phyloP scores from a whole-genome alignment of 2,329 filamentous ascomycete species.

The Periconia sp. region DNA sequence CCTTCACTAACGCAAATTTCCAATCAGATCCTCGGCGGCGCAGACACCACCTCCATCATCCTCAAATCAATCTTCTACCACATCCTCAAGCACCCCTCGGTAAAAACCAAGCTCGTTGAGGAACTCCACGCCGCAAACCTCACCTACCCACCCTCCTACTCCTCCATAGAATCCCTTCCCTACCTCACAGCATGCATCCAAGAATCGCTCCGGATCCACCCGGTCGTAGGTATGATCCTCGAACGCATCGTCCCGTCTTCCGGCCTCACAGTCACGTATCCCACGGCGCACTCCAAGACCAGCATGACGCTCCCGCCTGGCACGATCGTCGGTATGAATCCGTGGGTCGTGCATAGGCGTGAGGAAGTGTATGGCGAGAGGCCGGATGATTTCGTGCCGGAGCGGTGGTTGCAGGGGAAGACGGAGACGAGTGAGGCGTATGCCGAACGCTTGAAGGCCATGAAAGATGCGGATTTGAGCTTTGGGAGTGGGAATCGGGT shows the following conservation, averaged over 20 bases:
- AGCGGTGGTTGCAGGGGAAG: conserved; percentile 36
- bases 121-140: conserved; percentile 24
- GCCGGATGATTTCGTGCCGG: conserved; percentile 23
- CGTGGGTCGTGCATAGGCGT: conserved; percentile 30
- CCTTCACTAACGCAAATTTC: background rate
- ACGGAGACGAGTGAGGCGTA: conserved; percentile 16
- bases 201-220: conserved; percentile 50
- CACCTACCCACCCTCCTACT: conserved; percentile 19
- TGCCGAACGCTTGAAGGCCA: conserved; percentile 22
- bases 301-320: conserved; percentile 30
- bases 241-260: conserved; percentile 33
- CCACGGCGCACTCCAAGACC: background rate
- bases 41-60: conserved; percentile 30
- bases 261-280: conserved; percentile 19
- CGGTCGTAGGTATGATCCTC: conserved; percentile 34
- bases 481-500: conserved; percentile 34
- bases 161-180: conserved; percentile 32
- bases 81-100: conserved; percentile 21
- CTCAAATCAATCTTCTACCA: conserved; percentile 30
- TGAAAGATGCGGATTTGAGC: conserved; percentile 39
- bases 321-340: conserved; percentile 36
- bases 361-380: conserved; percentile 22
- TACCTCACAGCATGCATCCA: conserved; percentile 53
- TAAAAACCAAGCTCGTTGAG: conserved; percentile 20
- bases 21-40: conserved; percentile 28